A percentile compares a stretch with the other conserved stretches of the same genome.
phyloP scores from a whole-genome alignment of 164 flowering plant genomes.

The Macadamia integrifolia region DNA sequence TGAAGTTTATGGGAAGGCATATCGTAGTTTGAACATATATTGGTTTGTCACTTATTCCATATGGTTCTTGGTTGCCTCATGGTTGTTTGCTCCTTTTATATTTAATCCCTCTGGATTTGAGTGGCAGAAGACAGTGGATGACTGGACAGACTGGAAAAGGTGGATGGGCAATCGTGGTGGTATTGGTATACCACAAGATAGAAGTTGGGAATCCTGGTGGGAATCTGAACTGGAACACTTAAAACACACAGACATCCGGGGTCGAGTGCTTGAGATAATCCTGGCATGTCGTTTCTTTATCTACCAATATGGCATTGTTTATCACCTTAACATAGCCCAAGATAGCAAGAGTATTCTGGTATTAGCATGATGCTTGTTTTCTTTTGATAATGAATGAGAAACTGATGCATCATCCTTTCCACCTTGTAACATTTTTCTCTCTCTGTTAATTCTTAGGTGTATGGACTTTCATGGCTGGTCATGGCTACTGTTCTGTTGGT shows the following conservation, averaged over 20 bases:
- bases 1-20: too few species aligned
- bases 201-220: too few species aligned
- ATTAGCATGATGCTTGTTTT: slow-evolving; percentile 12
- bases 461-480: slow-evolving; percentile 90
- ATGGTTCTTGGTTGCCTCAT: too few species aligned
- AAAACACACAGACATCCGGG: slow-evolving; percentile 59
- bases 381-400: neutral
- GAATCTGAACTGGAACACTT: slow-evolving; percentile 65
- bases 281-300: slow-evolving; percentile 80
- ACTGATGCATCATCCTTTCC: neutral
- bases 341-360: slow-evolving; percentile 66
- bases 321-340: slow-evolving; percentile 81
- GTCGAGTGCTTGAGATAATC: slow-evolving; percentile 72
- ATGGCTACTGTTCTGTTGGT: slow-evolving; percentile 61
- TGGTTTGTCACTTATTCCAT: too few species aligned
- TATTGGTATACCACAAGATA: too few species aligned
- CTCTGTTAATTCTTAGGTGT: slow-evolving; percentile 46
- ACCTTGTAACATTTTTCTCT: neutral
- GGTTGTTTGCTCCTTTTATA: too few species aligned
- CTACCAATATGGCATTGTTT: slow-evolving; percentile 93
- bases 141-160: too few species aligned
- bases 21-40: too few species aligned
- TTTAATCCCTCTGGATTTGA: too few species aligned
- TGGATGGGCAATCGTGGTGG: too few species aligned
- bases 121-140: too few species aligned